phyloP scores from a whole-genome alignment of 2,329 filamentous ascomycete genomes.

The Colletotrichum lindemuthianum region DNA sequence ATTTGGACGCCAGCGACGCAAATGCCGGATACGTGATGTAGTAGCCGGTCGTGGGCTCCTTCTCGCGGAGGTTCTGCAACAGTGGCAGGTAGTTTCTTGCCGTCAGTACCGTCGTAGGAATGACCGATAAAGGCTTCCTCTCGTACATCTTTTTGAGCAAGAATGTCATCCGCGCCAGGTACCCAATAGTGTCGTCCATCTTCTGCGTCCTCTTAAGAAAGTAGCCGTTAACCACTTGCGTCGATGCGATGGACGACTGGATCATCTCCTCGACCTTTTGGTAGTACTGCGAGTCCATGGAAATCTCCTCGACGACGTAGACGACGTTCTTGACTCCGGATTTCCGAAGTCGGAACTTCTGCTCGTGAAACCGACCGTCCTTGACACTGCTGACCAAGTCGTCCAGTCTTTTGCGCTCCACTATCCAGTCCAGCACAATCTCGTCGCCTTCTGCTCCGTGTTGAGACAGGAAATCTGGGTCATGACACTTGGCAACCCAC shows the following conservation, averaged over 20 bases:
- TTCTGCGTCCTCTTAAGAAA: constrained; percentile 81
- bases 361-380: constrained; percentile 84
- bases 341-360: constrained; percentile 81
- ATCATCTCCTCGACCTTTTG: constrained; percentile 73
- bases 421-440: constrained; percentile 81
- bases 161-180: constrained; percentile 77
- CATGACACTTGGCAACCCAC: constrained; percentile 80
- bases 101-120: constrained; percentile 73
- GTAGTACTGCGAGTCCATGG: constrained; percentile 64
- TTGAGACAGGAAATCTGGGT: constrained; percentile 63
- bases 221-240: constrained; percentile 81
- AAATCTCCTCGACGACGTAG: constrained; percentile 81
- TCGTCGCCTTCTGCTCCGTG: constrained; percentile 73
- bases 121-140: constrained; percentile 64
- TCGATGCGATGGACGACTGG: constrained; percentile 77
- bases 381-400: constrained; percentile 84
- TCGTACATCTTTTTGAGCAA: constrained; percentile 75
- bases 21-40: constrained; percentile 78
- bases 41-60: constrained; percentile 60
- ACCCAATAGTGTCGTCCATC: constrained; percentile 81
- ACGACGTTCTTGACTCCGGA: constrained; percentile 81
- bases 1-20: constrained; percentile 78
- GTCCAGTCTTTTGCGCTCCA: constrained; percentile 83
- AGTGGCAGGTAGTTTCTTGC: constrained; percentile 73
- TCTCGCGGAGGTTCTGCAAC: constrained; percentile 66